A percentile compares a stretch with the other conserved stretches of the same genome.
phyloP scores from a whole-genome alignment of 1,284 basidiomycete species.

The Pyrrhoderma lamaoense region DNA sequence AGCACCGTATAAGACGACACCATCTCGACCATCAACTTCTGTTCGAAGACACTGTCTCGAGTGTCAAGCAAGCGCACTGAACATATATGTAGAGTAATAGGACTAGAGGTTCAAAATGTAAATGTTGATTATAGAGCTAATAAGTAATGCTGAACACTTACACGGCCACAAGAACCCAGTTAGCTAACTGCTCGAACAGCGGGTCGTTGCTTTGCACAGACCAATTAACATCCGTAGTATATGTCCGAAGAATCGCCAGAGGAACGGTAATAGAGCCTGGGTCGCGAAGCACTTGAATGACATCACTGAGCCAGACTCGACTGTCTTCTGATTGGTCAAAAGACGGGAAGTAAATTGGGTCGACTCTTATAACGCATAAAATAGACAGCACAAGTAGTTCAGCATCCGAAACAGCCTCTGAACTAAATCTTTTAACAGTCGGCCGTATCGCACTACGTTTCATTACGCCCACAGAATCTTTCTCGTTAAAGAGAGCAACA shows the following conservation, averaged over 20 bases:
- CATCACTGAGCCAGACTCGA: slow-evolving; percentile 35
- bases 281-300: slow-evolving; percentile 51
- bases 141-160: slow-evolving; percentile 24
- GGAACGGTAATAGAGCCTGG: slow-evolving; percentile 59
- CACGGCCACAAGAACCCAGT: slow-evolving; percentile 31
- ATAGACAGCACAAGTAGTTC: slow-evolving; percentile 62
- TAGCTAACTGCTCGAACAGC: slow-evolving; percentile 26
- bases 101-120: slow-evolving; percentile 31
- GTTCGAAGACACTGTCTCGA: slow-evolving; percentile 50
- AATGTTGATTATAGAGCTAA: slow-evolving; percentile 7
- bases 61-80: slow-evolving; percentile 49
- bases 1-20: slow-evolving; percentile 52
- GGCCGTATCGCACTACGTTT: slow-evolving; percentile 51
- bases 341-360: slow-evolving; percentile 41
- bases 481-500: slow-evolving; percentile 44
- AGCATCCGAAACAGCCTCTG: slow-evolving; percentile 54
- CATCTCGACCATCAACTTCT: slow-evolving; percentile 61
- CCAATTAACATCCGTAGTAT: slow-evolving; percentile 39
- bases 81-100: slow-evolving; percentile 48
- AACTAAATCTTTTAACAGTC: slow-evolving; percentile 47
- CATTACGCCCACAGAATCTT: slow-evolving; percentile 47
- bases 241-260: slow-evolving; percentile 44
- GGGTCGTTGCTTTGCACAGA: slow-evolving; percentile 39
- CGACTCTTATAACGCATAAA: slow-evolving; percentile 58
- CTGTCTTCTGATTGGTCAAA: slow-evolving; percentile 20